phyloP scores from a whole-genome alignment of 2,329 filamentous ascomycete genomes.

The Curvularia lunata region DNA sequence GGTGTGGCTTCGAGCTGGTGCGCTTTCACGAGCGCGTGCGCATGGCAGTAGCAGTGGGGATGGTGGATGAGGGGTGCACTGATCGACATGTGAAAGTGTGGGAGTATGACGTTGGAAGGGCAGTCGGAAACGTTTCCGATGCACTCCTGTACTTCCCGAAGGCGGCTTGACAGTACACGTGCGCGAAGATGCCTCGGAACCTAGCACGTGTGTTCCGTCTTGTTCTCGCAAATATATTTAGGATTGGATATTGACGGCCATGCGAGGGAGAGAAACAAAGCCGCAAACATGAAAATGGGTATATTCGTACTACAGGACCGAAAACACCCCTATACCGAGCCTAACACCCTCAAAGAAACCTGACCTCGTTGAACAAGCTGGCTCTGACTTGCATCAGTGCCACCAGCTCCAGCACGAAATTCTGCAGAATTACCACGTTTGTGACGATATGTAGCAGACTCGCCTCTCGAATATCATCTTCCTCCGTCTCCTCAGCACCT shows the following conservation, averaged over 20 bases:
- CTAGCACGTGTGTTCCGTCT: background rate
- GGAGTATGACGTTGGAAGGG: constrained; percentile 37
- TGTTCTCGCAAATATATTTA: background rate
- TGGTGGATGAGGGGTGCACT: constrained; percentile 14
- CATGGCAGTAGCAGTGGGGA: constrained; percentile 7
- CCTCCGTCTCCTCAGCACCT: constrained; percentile 26
- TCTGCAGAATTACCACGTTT: constrained; percentile 58
- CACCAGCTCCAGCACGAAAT: constrained; percentile 58
- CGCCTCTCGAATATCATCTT: constrained; percentile 48
- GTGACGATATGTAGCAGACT: constrained; percentile 58
- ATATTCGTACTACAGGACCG: constrained; percentile 29
- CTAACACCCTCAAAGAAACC: constrained; percentile 39
- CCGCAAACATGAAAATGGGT: constrained; percentile 20
- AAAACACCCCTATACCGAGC: background rate
- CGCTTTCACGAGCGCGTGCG: constrained; percentile 27
- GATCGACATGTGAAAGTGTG: constrained; percentile 38
- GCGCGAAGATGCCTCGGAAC: constrained; percentile 29
- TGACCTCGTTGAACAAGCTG: constrained; percentile 56
- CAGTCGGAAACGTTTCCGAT: constrained; percentile 33
- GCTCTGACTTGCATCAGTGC: constrained; percentile 58
- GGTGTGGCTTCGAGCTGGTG: background rate
- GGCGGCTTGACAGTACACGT: constrained; percentile 27
- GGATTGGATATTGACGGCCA: background rate
- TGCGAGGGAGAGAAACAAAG: background rate
- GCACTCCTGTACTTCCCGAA: constrained; percentile 19